Percentiles rank a stretch among this genome's conserved stretches.
Conservation (phyloP, 2,329 filamentous ascomycete species). For the Triangularia verruculosa region DNA sequence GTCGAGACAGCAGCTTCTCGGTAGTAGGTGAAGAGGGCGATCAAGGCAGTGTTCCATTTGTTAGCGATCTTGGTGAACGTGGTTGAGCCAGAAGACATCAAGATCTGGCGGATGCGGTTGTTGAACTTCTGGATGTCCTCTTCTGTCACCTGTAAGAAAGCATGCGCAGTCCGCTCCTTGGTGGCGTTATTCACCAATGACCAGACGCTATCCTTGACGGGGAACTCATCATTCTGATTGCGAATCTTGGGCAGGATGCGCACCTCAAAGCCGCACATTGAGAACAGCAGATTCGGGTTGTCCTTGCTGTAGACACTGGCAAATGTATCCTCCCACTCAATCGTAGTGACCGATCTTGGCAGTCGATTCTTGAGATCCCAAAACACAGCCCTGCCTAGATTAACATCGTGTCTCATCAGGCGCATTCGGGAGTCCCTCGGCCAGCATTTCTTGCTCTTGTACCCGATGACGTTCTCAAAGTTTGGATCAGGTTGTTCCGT, state of each 20-base stretch:
- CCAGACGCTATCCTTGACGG: slow-evolving; percentile 97
- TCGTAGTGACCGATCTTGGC: slow-evolving; percentile 90
- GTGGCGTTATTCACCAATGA: slow-evolving; percentile 93
- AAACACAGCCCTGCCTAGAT: slow-evolving; percentile 94
- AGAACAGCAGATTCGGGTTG: slow-evolving; percentile 94
- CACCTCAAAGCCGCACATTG: slow-evolving; percentile 97
- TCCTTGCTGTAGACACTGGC: slow-evolving; percentile 97
- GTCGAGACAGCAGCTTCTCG: slow-evolving; percentile 96
- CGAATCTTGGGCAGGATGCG: slow-evolving; percentile 92
- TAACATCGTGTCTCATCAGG: slow-evolving; percentile 97
- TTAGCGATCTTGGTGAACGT: slow-evolving; percentile 99
- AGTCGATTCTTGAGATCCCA: slow-evolving; percentile 98
- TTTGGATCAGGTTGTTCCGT: slow-evolving; percentile 98
- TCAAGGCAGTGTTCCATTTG: slow-evolving; percentile 98
- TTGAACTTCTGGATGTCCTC: slow-evolving; percentile 99
- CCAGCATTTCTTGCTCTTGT: slow-evolving; percentile 99
- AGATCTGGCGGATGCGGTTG: slow-evolving; percentile 94
- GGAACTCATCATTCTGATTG: slow-evolving; percentile 94
- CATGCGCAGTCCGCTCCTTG: slow-evolving; percentile 95
- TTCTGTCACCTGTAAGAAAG: slow-evolving; percentile 95
- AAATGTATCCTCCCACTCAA: slow-evolving; percentile 99
- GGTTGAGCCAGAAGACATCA: slow-evolving; percentile 99
- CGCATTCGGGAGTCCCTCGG: slow-evolving; percentile 96
- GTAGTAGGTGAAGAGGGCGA: slow-evolving; percentile 97
- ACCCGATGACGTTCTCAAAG: slow-evolving; percentile 98